Evolutionary conservation across 164 flowering plant species (phyloP).

Genomic region (Nymphaea thermarum): DNA sequence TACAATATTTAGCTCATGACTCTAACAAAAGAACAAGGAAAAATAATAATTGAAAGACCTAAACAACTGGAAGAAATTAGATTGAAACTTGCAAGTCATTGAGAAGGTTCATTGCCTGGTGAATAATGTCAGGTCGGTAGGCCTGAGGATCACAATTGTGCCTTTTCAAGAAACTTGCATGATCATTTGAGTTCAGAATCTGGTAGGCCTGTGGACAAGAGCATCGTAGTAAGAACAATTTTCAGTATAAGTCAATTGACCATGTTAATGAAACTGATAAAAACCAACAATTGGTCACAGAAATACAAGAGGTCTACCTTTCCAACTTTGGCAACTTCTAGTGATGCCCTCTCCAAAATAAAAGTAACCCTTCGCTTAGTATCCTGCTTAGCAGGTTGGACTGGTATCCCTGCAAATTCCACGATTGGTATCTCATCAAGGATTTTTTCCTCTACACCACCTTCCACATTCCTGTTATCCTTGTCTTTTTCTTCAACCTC

Average conservation of each 20-base stretch:
- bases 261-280: neutral
- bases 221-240: neutral
- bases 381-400: constrained; percentile 14
- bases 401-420: constrained; percentile 51
- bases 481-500: constrained; percentile 11
- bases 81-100: neutral
- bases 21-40: no score
- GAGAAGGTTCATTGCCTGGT: constrained; percentile 38
- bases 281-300: neutral
- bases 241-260: neutral
- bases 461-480: no score
- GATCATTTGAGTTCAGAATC: constrained; percentile 75
- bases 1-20: no score
- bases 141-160: constrained; percentile 56
- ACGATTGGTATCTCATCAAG: neutral
- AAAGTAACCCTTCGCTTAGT: constrained; percentile 44
- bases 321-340: constrained; percentile 90
- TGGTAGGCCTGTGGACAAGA: constrained; percentile 40
- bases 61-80: no score
- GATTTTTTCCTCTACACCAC: neutral
- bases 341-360: constrained; percentile 72
- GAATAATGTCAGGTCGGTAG: constrained; percentile 82
- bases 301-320: constrained; percentile 28
- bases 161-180: constrained; percentile 49
- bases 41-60: no score